phyloP scores from a whole-genome alignment of 2,329 filamentous ascomycete species.

The Colletotrichum neosansevieriae region DNA sequence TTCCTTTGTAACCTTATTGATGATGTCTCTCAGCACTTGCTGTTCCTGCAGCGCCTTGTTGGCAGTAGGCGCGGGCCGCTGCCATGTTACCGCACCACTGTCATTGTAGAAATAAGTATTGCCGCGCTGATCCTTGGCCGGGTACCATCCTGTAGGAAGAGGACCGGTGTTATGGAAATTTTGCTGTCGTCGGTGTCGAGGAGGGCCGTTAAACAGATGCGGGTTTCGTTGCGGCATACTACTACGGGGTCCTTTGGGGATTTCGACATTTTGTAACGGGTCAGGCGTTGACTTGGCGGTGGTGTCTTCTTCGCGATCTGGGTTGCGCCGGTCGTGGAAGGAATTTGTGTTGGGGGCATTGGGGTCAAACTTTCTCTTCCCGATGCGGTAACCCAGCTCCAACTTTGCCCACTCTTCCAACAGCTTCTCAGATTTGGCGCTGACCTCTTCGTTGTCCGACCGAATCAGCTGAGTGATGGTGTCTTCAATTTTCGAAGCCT shows the following conservation, averaged over 20 bases:
- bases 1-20: constrained; percentile 84
- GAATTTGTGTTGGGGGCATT: constrained; percentile 66
- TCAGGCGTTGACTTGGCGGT: constrained; percentile 53
- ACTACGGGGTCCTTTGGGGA: constrained; percentile 71
- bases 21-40: constrained; percentile 84
- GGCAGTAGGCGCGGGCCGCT: constrained; percentile 77
- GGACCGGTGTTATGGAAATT: constrained; percentile 61
- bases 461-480: constrained; percentile 77
- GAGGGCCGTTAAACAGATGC: constrained; percentile 57
- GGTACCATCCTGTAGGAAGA: constrained; percentile 88
- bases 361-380: constrained; percentile 86
- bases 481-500: constrained; percentile 93
- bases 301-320: constrained; percentile 55
- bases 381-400: constrained; percentile 92
- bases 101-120: constrained; percentile 88
- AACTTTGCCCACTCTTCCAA: constrained; percentile 90
- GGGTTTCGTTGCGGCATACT: constrained; percentile 67
- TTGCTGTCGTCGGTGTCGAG: constrained; percentile 63
- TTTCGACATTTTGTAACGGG: constrained; percentile 61
- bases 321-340: constrained; percentile 72
- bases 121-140: constrained; percentile 77
- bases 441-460: constrained; percentile 81
- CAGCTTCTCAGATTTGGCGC: constrained; percentile 76
- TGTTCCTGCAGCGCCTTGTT: constrained; percentile 73
- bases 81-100: constrained; percentile 84